Evolutionary conservation across 1,139 yeast genomes (phyloP).

Genomic region (Dujonia santamariae): DNA sequence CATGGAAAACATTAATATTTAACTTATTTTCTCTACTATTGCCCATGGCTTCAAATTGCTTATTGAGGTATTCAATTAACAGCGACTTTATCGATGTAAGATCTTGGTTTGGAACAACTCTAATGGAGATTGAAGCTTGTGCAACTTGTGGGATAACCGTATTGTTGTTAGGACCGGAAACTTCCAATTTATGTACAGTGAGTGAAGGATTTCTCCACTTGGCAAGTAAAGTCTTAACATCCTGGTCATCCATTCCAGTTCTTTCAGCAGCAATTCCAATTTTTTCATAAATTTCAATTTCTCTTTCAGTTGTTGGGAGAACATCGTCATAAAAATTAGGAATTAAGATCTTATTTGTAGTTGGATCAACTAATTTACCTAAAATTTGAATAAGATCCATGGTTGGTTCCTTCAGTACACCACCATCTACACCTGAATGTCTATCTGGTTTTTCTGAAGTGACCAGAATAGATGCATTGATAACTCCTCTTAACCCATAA

Average conservation of each 20-base stretch:
- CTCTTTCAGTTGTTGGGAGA: constrained; percentile 52
- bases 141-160: constrained; percentile 88
- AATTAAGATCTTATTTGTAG: constrained; percentile 55
- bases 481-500: constrained; percentile 90
- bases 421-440: constrained; percentile 97
- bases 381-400: constrained; percentile 76
- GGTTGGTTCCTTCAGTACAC: constrained; percentile 83
- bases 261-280: constrained; percentile 43
- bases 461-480: constrained; percentile 72
- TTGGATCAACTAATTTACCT: constrained; percentile 57
- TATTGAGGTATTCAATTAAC: constrained; percentile 44
- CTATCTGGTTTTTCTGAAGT: constrained; percentile 77
- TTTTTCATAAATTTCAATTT: constrained; percentile 57
- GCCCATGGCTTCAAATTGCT: constrained; percentile 30
- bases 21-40: constrained; percentile 56
- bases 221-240: constrained; percentile 58
- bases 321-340: constrained; percentile 72
- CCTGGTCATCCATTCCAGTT: constrained; percentile 22
- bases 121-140: constrained; percentile 70
- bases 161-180: constrained; percentile 86
- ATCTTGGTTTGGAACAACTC: constrained; percentile 89
- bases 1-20: constrained; percentile 61
- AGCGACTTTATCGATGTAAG: constrained; percentile 52
- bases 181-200: constrained; percentile 81
- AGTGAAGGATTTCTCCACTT: constrained; percentile 92